Evolutionary conservation across 2,329 filamentous ascomycete genomes (phyloP).

Genomic region (Hypoxylon sp.): DNA sequence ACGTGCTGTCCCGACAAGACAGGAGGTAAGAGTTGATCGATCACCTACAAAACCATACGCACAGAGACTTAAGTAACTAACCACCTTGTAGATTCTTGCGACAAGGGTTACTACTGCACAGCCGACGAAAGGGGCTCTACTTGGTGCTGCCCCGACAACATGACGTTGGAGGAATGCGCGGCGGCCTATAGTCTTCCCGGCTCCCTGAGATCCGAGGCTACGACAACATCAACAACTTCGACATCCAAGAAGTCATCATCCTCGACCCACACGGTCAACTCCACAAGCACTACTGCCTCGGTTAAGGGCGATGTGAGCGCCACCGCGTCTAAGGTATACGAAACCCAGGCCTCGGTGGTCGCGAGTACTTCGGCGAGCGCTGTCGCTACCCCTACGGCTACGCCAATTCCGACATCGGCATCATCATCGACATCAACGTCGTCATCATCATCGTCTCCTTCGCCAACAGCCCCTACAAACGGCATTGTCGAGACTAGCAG

Average conservation of each 20-base stretch:
- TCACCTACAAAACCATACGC: slow-evolving; percentile 17
- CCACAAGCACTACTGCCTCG: slow-evolving; percentile 21
- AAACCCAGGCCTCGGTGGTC: not conserved
- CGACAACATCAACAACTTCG: slow-evolving; percentile 46
- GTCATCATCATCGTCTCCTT: slow-evolving; percentile 9
- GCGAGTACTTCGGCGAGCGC: not conserved
- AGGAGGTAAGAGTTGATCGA: slow-evolving; percentile 61
- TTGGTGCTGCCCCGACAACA: slow-evolving; percentile 67
- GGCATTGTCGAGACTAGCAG: slow-evolving; percentile 24
- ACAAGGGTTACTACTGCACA: slow-evolving; percentile 70
- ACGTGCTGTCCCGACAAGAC: slow-evolving; percentile 64
- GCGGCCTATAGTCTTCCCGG: slow-evolving; percentile 58
- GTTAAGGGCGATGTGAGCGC: slow-evolving; percentile 10
- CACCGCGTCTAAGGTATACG: not conserved
- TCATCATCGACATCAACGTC: slow-evolving; percentile 7
- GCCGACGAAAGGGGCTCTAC: slow-evolving; percentile 59
- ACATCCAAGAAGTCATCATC: slow-evolving; percentile 22
- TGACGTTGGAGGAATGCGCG: slow-evolving; percentile 64
- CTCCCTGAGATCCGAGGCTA: slow-evolving; percentile 57
- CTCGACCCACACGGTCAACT: slow-evolving; percentile 17
- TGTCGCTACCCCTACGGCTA: not conserved
- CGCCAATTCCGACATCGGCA: slow-evolving; percentile 2
- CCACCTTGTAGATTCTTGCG: slow-evolving; percentile 63
- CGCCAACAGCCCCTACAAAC: slow-evolving; percentile 19
- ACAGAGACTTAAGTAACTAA: too few species aligned